Base-by-base conservation (phyloP, 1,284 basidiomycete species). In the Trichosporon faecale region DNA sequence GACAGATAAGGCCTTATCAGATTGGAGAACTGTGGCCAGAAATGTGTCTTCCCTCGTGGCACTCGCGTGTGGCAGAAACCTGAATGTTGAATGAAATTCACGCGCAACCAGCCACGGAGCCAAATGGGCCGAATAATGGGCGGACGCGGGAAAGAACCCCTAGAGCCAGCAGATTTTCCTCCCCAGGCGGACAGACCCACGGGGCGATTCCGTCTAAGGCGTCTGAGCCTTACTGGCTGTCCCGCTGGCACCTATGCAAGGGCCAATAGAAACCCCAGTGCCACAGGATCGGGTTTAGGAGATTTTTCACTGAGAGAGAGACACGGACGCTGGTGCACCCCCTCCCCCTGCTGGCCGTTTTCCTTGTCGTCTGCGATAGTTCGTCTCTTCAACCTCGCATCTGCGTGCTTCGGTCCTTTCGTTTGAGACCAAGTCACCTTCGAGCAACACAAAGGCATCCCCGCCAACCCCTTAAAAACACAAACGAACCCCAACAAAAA, bases 401-500 rank as follows among this genome's bases (percentile, higher is more conserved):
- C 25, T 31, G 64, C 64, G 64, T 65, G 64, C 64, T 65, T 68
- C 64, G 67, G 49, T 55, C 25, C 33, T 60, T 67, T 72, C 31
- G 63, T 68, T 68, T 57, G 63, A 33, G 67, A 37, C 40, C 67
- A 64, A 61, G 57, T 61, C 57, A 61, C 57, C 57, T 29, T 61
- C 57, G 57, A 61, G 57, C 57, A 61, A 61, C 57, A 29, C 57
- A 61, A 61, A 61, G 57, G 57, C 57, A 33, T 61, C 29, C 29
- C 8, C 27, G 57, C 57, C 57, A 61, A 29, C 57, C 57, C 57
- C 29, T 61, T 18, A n/a, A 61, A 61, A 61, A 61, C 72, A 66
- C 64, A 55, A 65, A 46, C 70, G 70, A 71, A 70, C 66, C 65
- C 37, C 64, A 33, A 46, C 27, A 68, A 72, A 79, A 77, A 75